Conservation (phyloP, 108 stramenopile genomes). For the Schizochytrium sp. region DNA sequence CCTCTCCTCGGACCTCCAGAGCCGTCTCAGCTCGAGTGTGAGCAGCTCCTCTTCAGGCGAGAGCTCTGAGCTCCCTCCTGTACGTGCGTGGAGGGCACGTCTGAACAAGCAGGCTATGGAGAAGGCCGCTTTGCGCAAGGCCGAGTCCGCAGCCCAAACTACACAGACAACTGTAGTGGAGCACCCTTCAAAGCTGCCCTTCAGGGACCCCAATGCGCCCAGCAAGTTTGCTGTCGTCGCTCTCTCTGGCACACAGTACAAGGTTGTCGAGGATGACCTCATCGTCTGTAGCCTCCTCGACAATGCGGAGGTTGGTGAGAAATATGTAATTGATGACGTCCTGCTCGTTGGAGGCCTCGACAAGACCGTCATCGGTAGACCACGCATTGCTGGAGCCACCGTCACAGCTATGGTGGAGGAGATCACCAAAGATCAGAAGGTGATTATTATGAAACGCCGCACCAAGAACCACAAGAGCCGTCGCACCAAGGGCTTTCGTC, state of each 20-base stretch:
- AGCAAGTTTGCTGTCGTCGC: conserved; percentile 32
- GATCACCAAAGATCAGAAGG: background rate
- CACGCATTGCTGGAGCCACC: background rate
- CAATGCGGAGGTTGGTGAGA: conserved; percentile 44
- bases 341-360: background rate
- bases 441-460: conserved; percentile 20
- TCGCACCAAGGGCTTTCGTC: conserved; percentile 37
- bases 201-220: conserved; percentile 20
- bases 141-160: background rate
- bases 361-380: conserved; percentile 60
- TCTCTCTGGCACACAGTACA: conserved; percentile 52
- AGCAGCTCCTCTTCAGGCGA: no score
- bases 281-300: conserved; percentile 17
- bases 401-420: conserved; percentile 53
- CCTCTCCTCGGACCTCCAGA: no score
- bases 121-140: background rate
- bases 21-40: no score
- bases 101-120: background rate
- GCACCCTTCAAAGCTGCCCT: background rate
- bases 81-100: background rate
- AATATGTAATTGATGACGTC: conserved; percentile 39
- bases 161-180: background rate
- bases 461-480: conserved; percentile 45
- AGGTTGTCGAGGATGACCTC: conserved; percentile 48
- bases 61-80: no score